phyloP scores from a whole-genome alignment of 768 basidiomycete genomes.

The Termitomyces sp. region DNA sequence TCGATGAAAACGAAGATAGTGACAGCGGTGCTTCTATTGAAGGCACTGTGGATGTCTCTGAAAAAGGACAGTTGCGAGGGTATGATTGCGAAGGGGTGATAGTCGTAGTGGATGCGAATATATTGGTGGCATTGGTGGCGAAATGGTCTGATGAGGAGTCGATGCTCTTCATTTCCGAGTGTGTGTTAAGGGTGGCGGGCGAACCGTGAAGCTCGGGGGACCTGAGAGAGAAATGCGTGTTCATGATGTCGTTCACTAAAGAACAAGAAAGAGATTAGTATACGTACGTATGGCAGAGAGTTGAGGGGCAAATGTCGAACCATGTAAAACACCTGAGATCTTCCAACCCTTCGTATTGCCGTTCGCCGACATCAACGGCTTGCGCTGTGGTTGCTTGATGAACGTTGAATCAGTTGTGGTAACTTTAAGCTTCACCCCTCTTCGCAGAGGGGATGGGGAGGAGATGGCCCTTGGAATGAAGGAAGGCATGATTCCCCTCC shows the following conservation, averaged over 20 bases:
- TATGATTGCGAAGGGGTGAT: constrained; percentile 14
- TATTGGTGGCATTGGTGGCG: constrained; percentile 9
- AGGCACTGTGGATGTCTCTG: constrained; percentile 1
- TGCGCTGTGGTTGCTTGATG: constrained; percentile 38
- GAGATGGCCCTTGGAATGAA: constrained; percentile 58
- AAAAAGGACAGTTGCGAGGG: constrained; percentile 9
- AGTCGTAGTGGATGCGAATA: constrained; percentile 9
- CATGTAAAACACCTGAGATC: constrained; percentile 34
- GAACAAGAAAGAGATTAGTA: constrained; percentile 38
- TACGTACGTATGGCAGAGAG: constrained; percentile 50
- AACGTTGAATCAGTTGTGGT: constrained; percentile 29
- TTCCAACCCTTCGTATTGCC: constrained; percentile 20
- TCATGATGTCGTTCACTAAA: constrained; percentile 30
- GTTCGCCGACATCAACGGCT: constrained; percentile 25
- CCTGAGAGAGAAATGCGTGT: constrained; percentile 33
- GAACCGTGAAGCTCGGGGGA: constrained; percentile 25
- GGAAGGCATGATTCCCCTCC: constrained; percentile 39
- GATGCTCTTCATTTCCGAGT: constrained; percentile 34
- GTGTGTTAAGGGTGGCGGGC: constrained; percentile 17
- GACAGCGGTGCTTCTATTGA: constrained; percentile 15
- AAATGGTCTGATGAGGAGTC: constrained; percentile 28
- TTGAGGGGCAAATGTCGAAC: constrained; percentile 56
- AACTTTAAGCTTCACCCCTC: constrained; percentile 24
- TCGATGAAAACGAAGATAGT: constrained; percentile 37
- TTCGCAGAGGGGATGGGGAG: constrained; percentile 37